Evolutionary conservation across 352 stramenopile species (phyloP).

Genomic region (Phytophthora pistaciae): DNA sequence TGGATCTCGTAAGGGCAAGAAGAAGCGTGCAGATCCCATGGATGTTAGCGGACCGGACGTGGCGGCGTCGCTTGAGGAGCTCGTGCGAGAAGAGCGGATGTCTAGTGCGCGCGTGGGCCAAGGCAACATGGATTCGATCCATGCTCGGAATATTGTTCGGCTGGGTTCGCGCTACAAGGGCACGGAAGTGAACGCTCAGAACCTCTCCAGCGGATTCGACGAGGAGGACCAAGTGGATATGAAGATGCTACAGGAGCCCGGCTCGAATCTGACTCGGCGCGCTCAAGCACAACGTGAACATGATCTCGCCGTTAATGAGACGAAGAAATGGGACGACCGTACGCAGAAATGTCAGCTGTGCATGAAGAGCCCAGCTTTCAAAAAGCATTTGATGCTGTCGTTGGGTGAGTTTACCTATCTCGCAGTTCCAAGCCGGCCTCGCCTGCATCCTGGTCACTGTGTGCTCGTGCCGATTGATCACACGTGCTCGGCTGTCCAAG

Average conservation of each 20-base stretch:
- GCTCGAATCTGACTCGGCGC: constrained; percentile 65
- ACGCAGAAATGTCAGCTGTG: constrained; percentile 77
- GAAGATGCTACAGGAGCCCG: constrained; percentile 61
- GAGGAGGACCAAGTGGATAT: constrained; percentile 84
- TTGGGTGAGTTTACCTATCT: constrained; percentile 85
- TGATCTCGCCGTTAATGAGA: constrained; percentile 57
- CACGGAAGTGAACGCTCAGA: constrained; percentile 67
- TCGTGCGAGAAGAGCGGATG: constrained; percentile 84
- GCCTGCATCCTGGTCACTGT: constrained; percentile 71
- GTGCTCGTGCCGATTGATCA: constrained; percentile 85
- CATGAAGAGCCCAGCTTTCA: constrained; percentile 77
- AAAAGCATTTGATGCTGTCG: constrained; percentile 84
- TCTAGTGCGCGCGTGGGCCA: constrained; percentile 50
- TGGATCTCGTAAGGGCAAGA: constrained; percentile 73
- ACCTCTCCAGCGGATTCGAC: constrained; percentile 81
- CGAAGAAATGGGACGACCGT: constrained; percentile 73
- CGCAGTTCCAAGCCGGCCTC: constrained; percentile 62
- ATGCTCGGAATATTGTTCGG: constrained; percentile 80
- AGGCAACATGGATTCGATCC: constrained; percentile 73
- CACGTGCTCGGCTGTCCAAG: constrained; percentile 58
- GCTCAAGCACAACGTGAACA: constrained; percentile 65
- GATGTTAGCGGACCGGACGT: constrained; percentile 26
- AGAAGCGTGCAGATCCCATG: constrained; percentile 40
- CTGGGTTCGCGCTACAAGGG: constrained; percentile 80
- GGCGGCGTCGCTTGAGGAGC: constrained; percentile 67